Conservation (phyloP, 441 rosid genomes). For the Euphorbia schlechtendalii region DNA sequence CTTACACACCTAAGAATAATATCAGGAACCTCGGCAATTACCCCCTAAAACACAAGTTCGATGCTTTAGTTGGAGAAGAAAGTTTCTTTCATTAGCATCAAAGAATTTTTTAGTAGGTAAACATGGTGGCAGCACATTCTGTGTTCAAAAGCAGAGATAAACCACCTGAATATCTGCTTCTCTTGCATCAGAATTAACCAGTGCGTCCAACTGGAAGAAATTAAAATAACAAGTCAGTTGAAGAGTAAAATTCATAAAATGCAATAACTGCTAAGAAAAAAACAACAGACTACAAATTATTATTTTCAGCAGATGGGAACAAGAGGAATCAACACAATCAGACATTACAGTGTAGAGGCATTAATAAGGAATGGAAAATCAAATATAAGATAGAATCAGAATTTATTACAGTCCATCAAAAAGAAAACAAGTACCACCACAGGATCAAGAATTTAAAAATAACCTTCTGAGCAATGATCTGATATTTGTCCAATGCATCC, state of each 20-base stretch:
- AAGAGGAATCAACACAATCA: no score
- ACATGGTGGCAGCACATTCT: conserved; percentile 2
- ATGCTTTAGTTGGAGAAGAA: background rate
- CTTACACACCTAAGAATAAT: no score
- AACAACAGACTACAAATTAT: no score
- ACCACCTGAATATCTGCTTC: no score
- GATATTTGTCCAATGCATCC: conserved; percentile 93
- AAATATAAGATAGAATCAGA: background rate
- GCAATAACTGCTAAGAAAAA: background rate
- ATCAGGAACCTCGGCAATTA: conserved; percentile 2
- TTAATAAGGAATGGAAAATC: background rate
- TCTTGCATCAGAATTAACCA: no score
- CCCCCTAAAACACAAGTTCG: conserved; percentile 32
- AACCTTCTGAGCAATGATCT: conserved; percentile 84
- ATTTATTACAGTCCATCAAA: background rate
- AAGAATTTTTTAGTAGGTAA: no score
- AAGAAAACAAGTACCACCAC: background rate
- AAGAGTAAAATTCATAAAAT: conserved; percentile 5
- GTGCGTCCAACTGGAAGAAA: no score
- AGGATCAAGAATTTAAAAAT: conserved; percentile 9
- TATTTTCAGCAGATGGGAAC: no score
- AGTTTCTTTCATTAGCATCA: no score
- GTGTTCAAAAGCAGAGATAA: conserved; percentile 13
- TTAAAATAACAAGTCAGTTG: conserved; percentile 20
- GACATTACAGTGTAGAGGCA: no score